These are phyloP conservation scores for Tetrahymena borealis DNA, from an alignment of 73 alveolate genomes.

Conservation along the genomic window DNA sequence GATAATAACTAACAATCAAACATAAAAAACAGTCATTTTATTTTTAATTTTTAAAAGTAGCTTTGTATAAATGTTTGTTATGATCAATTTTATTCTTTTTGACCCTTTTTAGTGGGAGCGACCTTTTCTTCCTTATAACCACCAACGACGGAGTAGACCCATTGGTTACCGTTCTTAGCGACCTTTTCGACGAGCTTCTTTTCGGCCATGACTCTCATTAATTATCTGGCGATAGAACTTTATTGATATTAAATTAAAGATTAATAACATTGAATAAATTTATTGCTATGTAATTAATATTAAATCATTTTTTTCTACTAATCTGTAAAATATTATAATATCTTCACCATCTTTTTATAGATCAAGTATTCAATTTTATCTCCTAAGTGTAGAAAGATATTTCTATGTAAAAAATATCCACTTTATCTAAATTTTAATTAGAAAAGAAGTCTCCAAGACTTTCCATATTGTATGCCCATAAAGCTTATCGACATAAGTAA, in stretches of 20 bases:
- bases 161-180: constrained; percentile 1
- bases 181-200: not conserved
- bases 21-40: not conserved
- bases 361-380: no score
- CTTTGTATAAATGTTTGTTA: not conserved
- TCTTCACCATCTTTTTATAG: no score
- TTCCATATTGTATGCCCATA: no score
- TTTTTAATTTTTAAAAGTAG: not conserved
- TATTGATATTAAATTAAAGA: not conserved
- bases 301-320: not conserved
- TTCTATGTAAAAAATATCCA: no score
- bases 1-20: not conserved
- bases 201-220: not conserved
- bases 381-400: no score
- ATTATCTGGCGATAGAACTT: not conserved
- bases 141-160: constrained; percentile 1
- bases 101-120: not conserved
- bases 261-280: not conserved
- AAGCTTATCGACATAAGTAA: no score
- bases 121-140: not conserved
- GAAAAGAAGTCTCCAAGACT: no score
- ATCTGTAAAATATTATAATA: not conserved
- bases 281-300: not conserved
- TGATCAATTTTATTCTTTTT: not conserved
- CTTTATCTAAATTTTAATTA: no score